A percentile compares a stretch with the other conserved stretches of the same genome.
Conservation (phyloP, 192 early-diverging fungal species). For the Chytriomyces sp. region DNA sequence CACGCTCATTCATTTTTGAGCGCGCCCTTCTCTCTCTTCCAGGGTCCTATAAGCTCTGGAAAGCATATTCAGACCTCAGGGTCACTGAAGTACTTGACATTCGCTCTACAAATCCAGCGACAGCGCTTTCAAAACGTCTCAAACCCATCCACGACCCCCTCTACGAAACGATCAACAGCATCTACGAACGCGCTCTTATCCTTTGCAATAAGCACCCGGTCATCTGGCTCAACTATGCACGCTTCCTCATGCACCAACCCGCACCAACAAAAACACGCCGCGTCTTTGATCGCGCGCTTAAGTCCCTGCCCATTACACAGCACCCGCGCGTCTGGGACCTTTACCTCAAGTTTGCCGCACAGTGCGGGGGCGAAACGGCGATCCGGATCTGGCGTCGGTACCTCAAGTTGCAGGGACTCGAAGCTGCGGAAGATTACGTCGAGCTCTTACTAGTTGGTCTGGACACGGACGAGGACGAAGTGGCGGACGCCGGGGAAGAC, state of each 20-base stretch:
- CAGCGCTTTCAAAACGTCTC: conserved; percentile 34
- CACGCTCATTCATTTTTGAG: conserved; percentile 76
- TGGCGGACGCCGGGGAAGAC: conserved; percentile 38
- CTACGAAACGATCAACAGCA: conserved; percentile 68
- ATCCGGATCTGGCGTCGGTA: conserved; percentile 81
- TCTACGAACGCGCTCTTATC: conserved; percentile 87
- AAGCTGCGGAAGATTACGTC: conserved; percentile 74
- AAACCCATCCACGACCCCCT: conserved; percentile 41
- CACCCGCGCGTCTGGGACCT: conserved; percentile 85
- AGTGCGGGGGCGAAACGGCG: conserved; percentile 79
- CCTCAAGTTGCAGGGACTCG: conserved; percentile 78
- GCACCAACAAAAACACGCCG: conserved; percentile 66
- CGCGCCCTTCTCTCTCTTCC: conserved; percentile 86
- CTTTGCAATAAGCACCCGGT: conserved; percentile 94
- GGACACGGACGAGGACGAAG: conserved; percentile 9
- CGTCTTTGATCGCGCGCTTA: conserved; percentile 89
- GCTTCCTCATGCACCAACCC: conserved; percentile 66
- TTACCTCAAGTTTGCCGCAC: conserved; percentile 80
- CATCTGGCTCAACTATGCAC: conserved; percentile 84
- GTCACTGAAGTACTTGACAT: conserved; percentile 42
- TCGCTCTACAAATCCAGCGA: conserved; percentile 55
- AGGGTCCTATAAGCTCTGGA: conserved; percentile 97
- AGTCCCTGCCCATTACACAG: conserved; percentile 90
- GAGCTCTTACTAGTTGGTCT: conserved; percentile 59
- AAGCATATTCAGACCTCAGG: conserved; percentile 77